Base-by-base conservation (phyloP, 208 protist species). In the Leishmania tropica region DNA sequence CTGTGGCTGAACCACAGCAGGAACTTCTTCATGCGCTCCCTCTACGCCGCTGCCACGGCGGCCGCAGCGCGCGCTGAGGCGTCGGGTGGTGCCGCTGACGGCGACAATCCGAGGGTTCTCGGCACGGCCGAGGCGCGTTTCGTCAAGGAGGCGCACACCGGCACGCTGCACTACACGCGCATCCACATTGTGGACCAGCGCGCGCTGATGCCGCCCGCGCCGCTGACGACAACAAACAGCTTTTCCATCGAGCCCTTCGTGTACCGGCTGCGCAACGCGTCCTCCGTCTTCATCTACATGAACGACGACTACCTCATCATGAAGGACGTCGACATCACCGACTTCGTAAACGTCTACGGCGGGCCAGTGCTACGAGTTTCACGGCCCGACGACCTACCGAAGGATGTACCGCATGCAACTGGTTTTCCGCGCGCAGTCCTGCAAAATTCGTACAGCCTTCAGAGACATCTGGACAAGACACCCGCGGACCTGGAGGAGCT, bases 301-400 rank as follows among this genome's bases (percentile, higher is more conserved):
- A 81, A 81, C 71, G 79, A 81, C 68, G 79, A 81, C 79, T 81
- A 81, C 71, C 71, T 81, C 35, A 10, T 81, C 56, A 81, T 81
- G 79, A 76, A 77, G 71, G 79, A 77, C 71, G 79, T 81, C 10
- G 79, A 81, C 71, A 45, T 81, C 28, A 37, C 13, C 2, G 79
- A 81, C 56, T 72, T 81, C 24, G 71, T 81, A 42, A 81, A 81
- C 56, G 58, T 35, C 24, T 81, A 48, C 13, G 67, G 67, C 0
- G 67, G 67, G 7, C 67, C 67, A 37, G 13, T 73, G 67, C 67
- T 73, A 35, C 56, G 56, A 21, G 56, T 62, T 62, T 62, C 56
- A 62, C 24, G 24, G 24, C 56, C 56, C 7, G 24, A n/a, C 17
- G 7, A 62, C 17, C 56, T 62, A n/a, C 17, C 56, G 4, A 62